A percentile compares a stretch with the other conserved stretches of the same genome.
Evolutionary conservation across 164 flowering plant species (phyloP).

Genomic region (Aristolochia contorta): DNA sequence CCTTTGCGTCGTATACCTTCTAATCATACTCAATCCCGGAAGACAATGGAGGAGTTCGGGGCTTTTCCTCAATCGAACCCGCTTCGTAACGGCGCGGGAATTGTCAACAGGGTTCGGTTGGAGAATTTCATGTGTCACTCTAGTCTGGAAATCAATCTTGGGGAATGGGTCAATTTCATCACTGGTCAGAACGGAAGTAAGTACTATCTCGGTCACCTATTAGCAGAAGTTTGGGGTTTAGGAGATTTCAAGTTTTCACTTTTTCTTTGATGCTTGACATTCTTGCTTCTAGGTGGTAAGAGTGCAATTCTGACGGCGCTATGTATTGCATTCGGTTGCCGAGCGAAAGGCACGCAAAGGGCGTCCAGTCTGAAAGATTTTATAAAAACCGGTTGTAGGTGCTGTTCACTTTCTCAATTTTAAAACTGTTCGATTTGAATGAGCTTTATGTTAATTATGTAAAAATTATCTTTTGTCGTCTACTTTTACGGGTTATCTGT

Average conservation of each 20-base stretch:
- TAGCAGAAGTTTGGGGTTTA: background rate
- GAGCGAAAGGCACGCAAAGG: slow-evolving; percentile 76
- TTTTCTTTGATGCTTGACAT: background rate
- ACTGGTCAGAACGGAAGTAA: slow-evolving; percentile 96
- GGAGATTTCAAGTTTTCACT: background rate
- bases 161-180: slow-evolving; percentile 75
- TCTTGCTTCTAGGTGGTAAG: slow-evolving; percentile 63
- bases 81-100: slow-evolving; percentile 42
- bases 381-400: slow-evolving; percentile 92
- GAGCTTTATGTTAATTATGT: background rate
- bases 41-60: background rate
- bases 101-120: slow-evolving; percentile 44
- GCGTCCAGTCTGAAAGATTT: slow-evolving; percentile 80
- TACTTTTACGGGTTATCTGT: too few species aligned
- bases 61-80: background rate
- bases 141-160: slow-evolving; percentile 52
- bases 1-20: background rate
- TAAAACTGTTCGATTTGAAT: background rate
- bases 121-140: slow-evolving; percentile 97
- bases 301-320: slow-evolving; percentile 87
- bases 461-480: background rate
- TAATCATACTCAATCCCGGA: background rate
- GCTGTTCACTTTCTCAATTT: background rate
- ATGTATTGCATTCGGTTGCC: slow-evolving; percentile 77
- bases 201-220: slow-evolving; percentile 3